These are phyloP conservation scores for Microsporum ferrugineum DNA, from an alignment of 2,329 filamentous ascomycete species.

Conservation along the genomic window DNA sequence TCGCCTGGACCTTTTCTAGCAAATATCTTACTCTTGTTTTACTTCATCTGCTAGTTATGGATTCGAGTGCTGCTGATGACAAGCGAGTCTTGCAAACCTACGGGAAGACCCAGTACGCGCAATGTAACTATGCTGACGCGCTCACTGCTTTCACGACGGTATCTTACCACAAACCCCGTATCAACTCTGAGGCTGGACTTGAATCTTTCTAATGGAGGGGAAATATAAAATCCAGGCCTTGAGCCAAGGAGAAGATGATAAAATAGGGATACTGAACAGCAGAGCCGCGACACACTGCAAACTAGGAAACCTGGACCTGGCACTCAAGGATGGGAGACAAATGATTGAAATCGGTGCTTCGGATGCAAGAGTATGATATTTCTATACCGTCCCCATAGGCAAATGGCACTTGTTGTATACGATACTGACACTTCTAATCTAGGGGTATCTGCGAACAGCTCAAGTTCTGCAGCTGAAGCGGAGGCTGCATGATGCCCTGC, in stretches of 20 bases:
- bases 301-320: slow-evolving; percentile 39
- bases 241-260: slow-evolving; percentile 22
- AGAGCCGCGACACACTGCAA: slow-evolving; percentile 46
- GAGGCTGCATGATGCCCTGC: slow-evolving; percentile 42
- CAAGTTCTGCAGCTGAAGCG: slow-evolving; percentile 37
- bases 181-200: background rate
- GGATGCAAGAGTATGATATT: slow-evolving; percentile 38
- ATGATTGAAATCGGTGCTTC: slow-evolving; percentile 43
- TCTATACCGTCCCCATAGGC: background rate
- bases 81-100: slow-evolving; percentile 24
- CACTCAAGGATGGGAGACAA: slow-evolving; percentile 45
- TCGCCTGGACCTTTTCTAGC: too few relatives aligned
- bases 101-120: slow-evolving; percentile 35
- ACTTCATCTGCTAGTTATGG: too few relatives aligned
- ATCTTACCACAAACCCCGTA: slow-evolving; percentile 7
- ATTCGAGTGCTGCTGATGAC: background rate
- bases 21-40: too few relatives aligned
- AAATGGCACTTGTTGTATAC: background rate
- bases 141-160: slow-evolving; percentile 34
- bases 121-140: slow-evolving; percentile 34
- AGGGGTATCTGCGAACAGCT: slow-evolving; percentile 47
- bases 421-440: background rate
- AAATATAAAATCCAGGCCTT: slow-evolving; percentile 24
- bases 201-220: slow-evolving; percentile 1
- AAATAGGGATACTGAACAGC: slow-evolving; percentile 40